These are phyloP conservation scores for Amauroascus verrucosus DNA, from an alignment of 2,329 filamentous ascomycete genomes.

Conservation along the genomic window DNA sequence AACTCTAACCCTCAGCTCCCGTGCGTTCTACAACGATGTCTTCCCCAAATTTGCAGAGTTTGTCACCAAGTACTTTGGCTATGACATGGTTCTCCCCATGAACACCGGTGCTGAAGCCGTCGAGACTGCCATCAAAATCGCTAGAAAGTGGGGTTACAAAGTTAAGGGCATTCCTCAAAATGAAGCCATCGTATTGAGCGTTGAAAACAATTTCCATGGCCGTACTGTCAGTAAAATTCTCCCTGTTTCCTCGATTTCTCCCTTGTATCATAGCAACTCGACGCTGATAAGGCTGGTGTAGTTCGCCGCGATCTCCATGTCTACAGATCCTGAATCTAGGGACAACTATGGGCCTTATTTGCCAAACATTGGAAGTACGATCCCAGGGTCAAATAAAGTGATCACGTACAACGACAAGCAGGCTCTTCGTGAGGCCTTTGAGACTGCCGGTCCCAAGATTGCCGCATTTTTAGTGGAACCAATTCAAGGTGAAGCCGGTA, in stretches of 20 bases:
- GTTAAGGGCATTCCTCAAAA: constrained; percentile 78
- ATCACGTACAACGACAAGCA: constrained; percentile 80
- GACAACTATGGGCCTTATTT: constrained; percentile 97
- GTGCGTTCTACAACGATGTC: constrained; percentile 97
- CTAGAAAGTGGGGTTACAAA: constrained; percentile 96
- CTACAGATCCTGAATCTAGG: constrained; percentile 86
- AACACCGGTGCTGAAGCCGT: constrained; percentile 95
- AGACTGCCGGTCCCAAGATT: constrained; percentile 70
- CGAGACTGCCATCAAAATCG: constrained; percentile 92
- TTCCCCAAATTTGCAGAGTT: constrained; percentile 94
- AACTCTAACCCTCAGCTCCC: constrained; percentile 80
- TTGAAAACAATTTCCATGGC: constrained; percentile 90
- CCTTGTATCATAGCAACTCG: neutral
- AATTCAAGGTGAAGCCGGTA: constrained; percentile 94
- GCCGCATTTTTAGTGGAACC: constrained; percentile 93
- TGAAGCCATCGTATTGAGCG: constrained; percentile 75
- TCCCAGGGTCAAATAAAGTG: constrained; percentile 62
- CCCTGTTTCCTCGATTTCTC: neutral
- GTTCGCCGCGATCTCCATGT: constrained; percentile 93
- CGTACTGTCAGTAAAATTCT: constrained; percentile 58
- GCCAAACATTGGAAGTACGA: constrained; percentile 68
- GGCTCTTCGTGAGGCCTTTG: constrained; percentile 68
- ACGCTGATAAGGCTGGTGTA: constrained; percentile 26
- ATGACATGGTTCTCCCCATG: constrained; percentile 97
- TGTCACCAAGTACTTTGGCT: constrained; percentile 77